Evolutionary conservation across 331 rosid genomes (phyloP), one percentile per base, ranked within the genome.

Genomic region (Pyracantha coccinea): DNA sequence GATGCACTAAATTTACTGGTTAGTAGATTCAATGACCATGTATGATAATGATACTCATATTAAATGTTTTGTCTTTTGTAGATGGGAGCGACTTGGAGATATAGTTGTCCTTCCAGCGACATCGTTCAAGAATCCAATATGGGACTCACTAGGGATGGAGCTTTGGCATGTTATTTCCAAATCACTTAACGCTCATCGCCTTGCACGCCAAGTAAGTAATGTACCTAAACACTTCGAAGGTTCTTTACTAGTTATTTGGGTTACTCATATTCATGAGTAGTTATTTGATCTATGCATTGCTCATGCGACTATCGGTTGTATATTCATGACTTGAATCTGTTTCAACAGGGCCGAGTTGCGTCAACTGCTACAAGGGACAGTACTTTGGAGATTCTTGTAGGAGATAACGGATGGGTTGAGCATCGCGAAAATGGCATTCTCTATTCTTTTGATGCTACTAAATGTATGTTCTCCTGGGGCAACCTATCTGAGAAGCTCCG

Each of bases 401-500:
- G 97, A 55, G 90, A 95, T 47, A 75, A 87, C 84, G 99, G 96
- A 59, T 89, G 99, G 99, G 97, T 92, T 79, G 88, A 86, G 66
- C 99, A 92, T 82, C 80, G 90, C 8, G 99, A 94, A 84, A 92
- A 92, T 85, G 97, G 96, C 82, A 85, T 94, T 66, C 35, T 82
- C 68, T 92, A 90, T 86, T 91, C 95, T 76, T 94, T 94, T 75
- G 89, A 91, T 79, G 86, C 92, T 68, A 87, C 92, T n/a, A 94
- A 87, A 86, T 91, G 99, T 84, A 94, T 92, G 97, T 94, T 94
- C 85, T 94, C 97, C 61, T 94, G 99, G 97, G 99, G 97, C 17
- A 94, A 92, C 88, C 93, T 90, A 73, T 94, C 97, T 64, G 98
- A 91, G 90, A 88, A 90, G 83, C 89, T 86, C 41, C 92, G 99